Percentiles rank a stretch among this genome's conserved stretches.
Evolutionary conservation across 1,284 basidiomycete species (phyloP).

Genomic region (Hymenochaete sp.): DNA sequence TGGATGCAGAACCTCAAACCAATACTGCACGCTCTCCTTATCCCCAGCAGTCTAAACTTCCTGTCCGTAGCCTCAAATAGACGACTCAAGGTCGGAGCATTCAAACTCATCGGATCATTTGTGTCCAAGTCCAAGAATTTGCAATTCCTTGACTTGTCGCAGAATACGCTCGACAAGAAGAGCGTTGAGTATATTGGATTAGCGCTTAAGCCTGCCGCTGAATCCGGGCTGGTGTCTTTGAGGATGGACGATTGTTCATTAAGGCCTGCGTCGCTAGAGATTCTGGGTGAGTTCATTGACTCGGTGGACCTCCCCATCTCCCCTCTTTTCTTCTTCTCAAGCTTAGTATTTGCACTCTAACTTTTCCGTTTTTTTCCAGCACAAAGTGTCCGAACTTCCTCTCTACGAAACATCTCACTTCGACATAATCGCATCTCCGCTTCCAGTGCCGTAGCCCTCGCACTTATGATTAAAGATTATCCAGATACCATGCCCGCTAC

Average conservation of each 20-base stretch:
- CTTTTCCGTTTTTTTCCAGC: conserved; percentile 38
- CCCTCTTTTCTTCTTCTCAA: conserved; percentile 17
- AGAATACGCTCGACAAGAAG: conserved; percentile 79
- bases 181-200: conserved; percentile 75
- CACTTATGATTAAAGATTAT: conserved; percentile 92
- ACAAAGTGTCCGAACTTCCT: conserved; percentile 72
- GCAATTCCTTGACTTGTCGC: conserved; percentile 83
- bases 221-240: conserved; percentile 62
- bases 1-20: conserved; percentile 68
- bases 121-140: conserved; percentile 65
- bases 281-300: conserved; percentile 48
- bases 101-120: conserved; percentile 77
- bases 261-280: conserved; percentile 64
- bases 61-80: conserved; percentile 84
- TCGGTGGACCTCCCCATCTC: background rate
- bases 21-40: conserved; percentile 83
- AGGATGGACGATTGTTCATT: conserved; percentile 78
- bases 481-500: conserved; percentile 56
- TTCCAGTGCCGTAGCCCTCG: conserved; percentile 82
- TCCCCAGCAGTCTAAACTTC: conserved; percentile 74
- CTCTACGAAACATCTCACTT: conserved; percentile 79
- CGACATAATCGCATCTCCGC: conserved; percentile 78
- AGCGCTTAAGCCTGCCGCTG: conserved; percentile 49
- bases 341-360: conserved; percentile 3
- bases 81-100: conserved; percentile 70